Evolutionary conservation across 2,329 filamentous ascomycete species (phyloP).

Genomic region (Aspergillus jensenii): DNA sequence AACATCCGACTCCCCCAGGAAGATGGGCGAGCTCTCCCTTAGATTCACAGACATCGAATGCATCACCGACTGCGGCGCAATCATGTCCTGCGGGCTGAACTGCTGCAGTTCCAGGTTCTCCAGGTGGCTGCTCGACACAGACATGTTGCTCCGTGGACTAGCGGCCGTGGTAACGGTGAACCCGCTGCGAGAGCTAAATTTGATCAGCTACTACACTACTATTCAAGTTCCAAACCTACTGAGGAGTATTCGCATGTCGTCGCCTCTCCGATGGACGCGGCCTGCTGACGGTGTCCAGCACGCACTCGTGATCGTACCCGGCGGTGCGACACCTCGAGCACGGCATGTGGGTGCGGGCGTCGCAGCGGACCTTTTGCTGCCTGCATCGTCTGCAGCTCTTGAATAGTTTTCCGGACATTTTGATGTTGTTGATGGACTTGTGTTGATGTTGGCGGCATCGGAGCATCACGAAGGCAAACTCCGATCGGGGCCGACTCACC

Average conservation of each 20-base stretch:
- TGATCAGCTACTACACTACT: neutral
- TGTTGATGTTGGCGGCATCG: no score
- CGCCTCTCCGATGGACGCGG: slow-evolving; percentile 25
- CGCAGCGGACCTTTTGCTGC: slow-evolving; percentile 37
- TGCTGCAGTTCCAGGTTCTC: slow-evolving; percentile 32
- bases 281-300: slow-evolving; percentile 32
- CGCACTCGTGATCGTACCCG: slow-evolving; percentile 35
- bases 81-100: slow-evolving; percentile 37
- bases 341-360: slow-evolving; percentile 35
- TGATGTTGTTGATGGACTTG: slow-evolving; percentile 9
- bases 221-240: slow-evolving; percentile 16
- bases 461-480: neutral
- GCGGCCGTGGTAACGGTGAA: slow-evolving; percentile 24
- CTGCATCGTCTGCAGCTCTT: slow-evolving; percentile 39
- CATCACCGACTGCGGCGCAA: slow-evolving; percentile 34
- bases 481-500: slow-evolving; percentile 3
- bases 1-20: slow-evolving; percentile 30
- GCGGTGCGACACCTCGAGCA: slow-evolving; percentile 34
- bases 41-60: slow-evolving; percentile 40
- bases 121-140: slow-evolving; percentile 18
- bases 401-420: slow-evolving; percentile 32
- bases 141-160: slow-evolving; percentile 17
- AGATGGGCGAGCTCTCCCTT: slow-evolving; percentile 30
- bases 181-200: slow-evolving; percentile 4
- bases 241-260: slow-evolving; percentile 23